Evolutionary conservation across 768 basidiomycete genomes (phyloP).

Genomic region (Boletus rufocinnamomeus): DNA sequence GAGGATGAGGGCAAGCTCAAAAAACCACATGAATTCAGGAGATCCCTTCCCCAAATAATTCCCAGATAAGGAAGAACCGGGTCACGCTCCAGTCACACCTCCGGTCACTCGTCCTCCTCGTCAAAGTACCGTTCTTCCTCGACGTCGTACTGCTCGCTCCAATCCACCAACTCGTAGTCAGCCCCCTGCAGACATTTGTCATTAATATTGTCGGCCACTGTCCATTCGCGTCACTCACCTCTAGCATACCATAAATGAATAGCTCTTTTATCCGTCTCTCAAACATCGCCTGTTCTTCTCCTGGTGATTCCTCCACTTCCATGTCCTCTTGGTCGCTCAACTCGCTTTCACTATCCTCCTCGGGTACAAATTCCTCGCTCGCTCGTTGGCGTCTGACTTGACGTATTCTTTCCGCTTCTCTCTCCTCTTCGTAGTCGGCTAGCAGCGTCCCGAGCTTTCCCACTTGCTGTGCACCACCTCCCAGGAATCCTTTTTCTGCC

Average conservation of each 20-base stretch:
- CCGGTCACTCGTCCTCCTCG: conserved; percentile 52
- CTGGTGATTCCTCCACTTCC: conserved; percentile 46
- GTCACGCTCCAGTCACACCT: conserved; percentile 5
- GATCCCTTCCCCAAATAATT: conserved; percentile 17
- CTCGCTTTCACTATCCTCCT: conserved; percentile 58
- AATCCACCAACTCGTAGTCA: conserved; percentile 72
- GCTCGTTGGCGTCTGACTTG: conserved; percentile 42
- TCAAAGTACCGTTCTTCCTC: conserved; percentile 78
- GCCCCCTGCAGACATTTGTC: conserved; percentile 46
- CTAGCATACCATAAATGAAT: conserved; percentile 75
- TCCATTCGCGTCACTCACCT: conserved; percentile 45
- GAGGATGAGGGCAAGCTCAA: conserved; percentile 44
- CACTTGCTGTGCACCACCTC: conserved; percentile 53
- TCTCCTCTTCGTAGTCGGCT: conserved; percentile 75
- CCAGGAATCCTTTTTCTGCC: conserved; percentile 66
- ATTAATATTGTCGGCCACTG: neutral
- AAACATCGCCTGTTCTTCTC: conserved; percentile 53
- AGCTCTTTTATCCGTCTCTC: conserved; percentile 63
- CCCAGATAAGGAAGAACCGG: conserved; percentile 8
- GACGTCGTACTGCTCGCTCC: conserved; percentile 68
- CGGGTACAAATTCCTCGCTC: conserved; percentile 51
- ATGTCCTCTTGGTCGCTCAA: conserved; percentile 26
- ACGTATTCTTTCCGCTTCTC: conserved; percentile 64
- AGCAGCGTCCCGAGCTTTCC: conserved; percentile 70
- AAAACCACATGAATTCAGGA: neutral